Percentiles rank a stretch among this genome's conserved stretches.
Conservation (phyloP, 2,329 filamentous ascomycete genomes). For the Hymenotorrendiella dingleyae region DNA sequence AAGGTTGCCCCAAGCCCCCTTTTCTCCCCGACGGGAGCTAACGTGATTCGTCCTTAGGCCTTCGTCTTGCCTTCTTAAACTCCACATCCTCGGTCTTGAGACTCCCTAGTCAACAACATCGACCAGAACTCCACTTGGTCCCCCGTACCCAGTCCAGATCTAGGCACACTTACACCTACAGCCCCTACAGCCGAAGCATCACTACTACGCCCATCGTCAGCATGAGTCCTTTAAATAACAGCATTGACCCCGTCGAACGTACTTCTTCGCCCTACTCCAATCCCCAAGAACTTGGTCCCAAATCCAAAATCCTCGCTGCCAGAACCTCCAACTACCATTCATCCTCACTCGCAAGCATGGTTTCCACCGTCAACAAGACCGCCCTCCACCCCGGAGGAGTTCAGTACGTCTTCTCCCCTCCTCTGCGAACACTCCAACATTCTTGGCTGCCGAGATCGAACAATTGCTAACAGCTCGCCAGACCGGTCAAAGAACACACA, state of each 20-base stretch:
- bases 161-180: conserved; percentile 2
- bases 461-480: no score
- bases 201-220: background rate
- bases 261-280: conserved; percentile 27
- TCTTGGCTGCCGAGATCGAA: no score
- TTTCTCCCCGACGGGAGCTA: conserved; percentile 5
- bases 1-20: conserved; percentile 3
- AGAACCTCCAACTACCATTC: conserved; percentile 24
- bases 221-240: conserved; percentile 23
- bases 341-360: conserved; percentile 27
- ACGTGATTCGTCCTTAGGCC: background rate
- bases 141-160: conserved; percentile 4
- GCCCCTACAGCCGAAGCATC: conserved; percentile 10
- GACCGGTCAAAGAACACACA: conserved; percentile 82
- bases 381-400: conserved; percentile 29
- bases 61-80: background rate
- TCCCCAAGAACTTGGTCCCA: conserved; percentile 23
- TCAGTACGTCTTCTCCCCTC: conserved; percentile 17
- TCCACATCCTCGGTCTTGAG: conserved; percentile 6
- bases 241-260: conserved; percentile 22
- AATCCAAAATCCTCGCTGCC: conserved; percentile 21
- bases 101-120: conserved; percentile 3
- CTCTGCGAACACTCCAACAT: no score
- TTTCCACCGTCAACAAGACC: conserved; percentile 28
- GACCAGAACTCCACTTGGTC: conserved; percentile 2